Evolutionary conservation across 495 filamentous ascomycete genomes (phyloP).

Genomic region (Tuber calosporum): DNA sequence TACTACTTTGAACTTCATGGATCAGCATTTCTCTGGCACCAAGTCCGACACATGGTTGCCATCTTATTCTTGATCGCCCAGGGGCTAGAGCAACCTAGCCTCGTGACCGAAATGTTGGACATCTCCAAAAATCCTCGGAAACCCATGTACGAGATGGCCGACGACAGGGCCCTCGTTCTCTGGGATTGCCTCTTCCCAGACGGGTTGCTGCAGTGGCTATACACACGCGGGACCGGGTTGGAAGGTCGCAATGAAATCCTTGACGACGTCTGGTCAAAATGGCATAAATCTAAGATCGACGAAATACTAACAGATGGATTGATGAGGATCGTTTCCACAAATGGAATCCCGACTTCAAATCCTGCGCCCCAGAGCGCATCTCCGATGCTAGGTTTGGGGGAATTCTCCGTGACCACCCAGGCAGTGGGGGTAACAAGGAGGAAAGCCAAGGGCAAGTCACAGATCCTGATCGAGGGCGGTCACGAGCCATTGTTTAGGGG

Average conservation of each 20-base stretch:
- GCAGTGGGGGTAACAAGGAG: conserved; percentile 27
- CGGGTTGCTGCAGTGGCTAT: conserved; percentile 72
- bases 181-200: conserved; percentile 90
- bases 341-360: neutral
- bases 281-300: conserved; percentile 80
- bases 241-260: conserved; percentile 59
- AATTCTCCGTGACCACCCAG: neutral
- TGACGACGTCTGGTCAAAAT: conserved; percentile 68
- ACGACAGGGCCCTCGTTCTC: conserved; percentile 77
- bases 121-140: conserved; percentile 58
- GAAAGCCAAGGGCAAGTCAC: conserved; percentile 45
- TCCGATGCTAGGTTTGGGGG: neutral
- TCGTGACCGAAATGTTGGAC: conserved; percentile 69
- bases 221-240: conserved; percentile 45
- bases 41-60: conserved; percentile 84
- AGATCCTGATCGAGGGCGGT: conserved; percentile 66
- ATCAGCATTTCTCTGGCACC: conserved; percentile 96
- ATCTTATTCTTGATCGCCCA: conserved; percentile 89
- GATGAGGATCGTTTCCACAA: conserved; percentile 53
- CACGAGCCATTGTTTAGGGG: conserved; percentile 55
- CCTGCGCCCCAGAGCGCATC: neutral
- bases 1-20: conserved; percentile 83
- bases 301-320: conserved; percentile 68
- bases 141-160: conserved; percentile 83
- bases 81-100: conserved; percentile 65